phyloP scores from a whole-genome alignment of 441 rosid genomes.

The Arabidopsis lyrata region DNA sequence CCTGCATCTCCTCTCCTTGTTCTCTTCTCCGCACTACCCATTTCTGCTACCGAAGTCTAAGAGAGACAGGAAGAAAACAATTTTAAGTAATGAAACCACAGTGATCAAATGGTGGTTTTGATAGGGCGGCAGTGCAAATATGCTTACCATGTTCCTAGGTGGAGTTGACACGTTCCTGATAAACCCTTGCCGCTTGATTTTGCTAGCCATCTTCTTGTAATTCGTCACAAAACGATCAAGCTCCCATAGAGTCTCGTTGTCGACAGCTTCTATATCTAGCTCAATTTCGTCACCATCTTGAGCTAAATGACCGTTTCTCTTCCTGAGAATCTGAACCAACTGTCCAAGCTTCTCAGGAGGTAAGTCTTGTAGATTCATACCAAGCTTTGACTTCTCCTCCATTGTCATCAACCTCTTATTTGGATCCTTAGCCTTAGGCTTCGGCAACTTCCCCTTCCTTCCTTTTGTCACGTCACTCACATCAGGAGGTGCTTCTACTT shows the following conservation, averaged over 20 bases:
- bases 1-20: slow-evolving; percentile 72
- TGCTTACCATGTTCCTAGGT: slow-evolving; percentile 49
- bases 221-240: slow-evolving; percentile 91
- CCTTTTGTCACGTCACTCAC: slow-evolving; percentile 37
- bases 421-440: slow-evolving; percentile 95
- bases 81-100: not conserved
- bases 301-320: slow-evolving; percentile 74
- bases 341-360: slow-evolving; percentile 97
- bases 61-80: slow-evolving; percentile 12
- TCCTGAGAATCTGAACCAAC: slow-evolving; percentile 77
- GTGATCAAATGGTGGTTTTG: not conserved
- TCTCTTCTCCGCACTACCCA: slow-evolving; percentile 57
- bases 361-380: slow-evolving; percentile 80
- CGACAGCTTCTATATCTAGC: slow-evolving; percentile 89
- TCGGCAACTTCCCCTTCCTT: slow-evolving; percentile 66
- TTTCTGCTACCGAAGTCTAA: slow-evolving; percentile 48
- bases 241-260: slow-evolving; percentile 94
- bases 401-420: slow-evolving; percentile 74
- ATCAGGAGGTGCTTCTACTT: slow-evolving; percentile 20
- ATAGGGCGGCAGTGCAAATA: not conserved
- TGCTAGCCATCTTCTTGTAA: slow-evolving; percentile 88
- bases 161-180: slow-evolving; percentile 53
- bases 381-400: slow-evolving; percentile 88
- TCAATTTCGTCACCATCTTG: slow-evolving; percentile 98
- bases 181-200: slow-evolving; percentile 85